Conservation (phyloP, 176 grass and related monocot species). For the Oryza longistaminata region DNA sequence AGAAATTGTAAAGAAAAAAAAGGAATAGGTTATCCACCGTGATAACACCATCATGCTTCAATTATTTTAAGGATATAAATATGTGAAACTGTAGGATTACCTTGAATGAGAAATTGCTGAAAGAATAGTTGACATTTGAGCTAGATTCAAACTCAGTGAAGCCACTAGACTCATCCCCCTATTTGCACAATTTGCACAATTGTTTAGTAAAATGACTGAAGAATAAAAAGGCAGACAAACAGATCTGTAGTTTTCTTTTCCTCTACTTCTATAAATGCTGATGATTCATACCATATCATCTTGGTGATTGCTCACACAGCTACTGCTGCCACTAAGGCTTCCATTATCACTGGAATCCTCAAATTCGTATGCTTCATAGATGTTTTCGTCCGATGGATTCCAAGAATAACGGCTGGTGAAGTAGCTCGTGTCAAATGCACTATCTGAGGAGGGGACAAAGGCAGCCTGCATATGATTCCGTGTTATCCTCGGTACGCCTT, state of each 20-base stretch:
- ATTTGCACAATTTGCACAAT: conserved; percentile 36
- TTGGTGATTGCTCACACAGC: conserved; percentile 92
- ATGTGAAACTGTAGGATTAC: conserved; percentile 51
- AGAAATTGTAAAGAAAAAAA: not conserved
- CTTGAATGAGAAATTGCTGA: conserved; percentile 99
- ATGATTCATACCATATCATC: conserved; percentile 74
- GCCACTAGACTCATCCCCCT: conserved; percentile 83
- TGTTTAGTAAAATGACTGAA: conserved; percentile 23
- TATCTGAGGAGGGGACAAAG: conserved; percentile 95
- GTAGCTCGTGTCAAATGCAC: conserved; percentile 92
- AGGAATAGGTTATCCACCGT: not conserved
- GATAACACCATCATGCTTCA: not conserved
- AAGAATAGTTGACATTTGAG: conserved; percentile 92
- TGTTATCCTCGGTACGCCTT: conserved; percentile 27
- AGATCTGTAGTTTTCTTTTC: not conserved
- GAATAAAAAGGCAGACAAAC: conserved; percentile 9
- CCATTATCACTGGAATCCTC: conserved; percentile 96
- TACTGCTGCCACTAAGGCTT: conserved; percentile 92
- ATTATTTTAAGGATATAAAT: not conserved
- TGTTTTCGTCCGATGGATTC: conserved; percentile 92
- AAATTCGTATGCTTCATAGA: conserved; percentile 86
- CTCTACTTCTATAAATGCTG: not conserved
- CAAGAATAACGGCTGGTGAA: conserved; percentile 99
- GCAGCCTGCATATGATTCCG: conserved; percentile 72
- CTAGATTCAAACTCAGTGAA: conserved; percentile 78